Evolutionary conservation across 441 rosid genomes (phyloP).

Genomic region (Bocquillonia castaneifolia): DNA sequence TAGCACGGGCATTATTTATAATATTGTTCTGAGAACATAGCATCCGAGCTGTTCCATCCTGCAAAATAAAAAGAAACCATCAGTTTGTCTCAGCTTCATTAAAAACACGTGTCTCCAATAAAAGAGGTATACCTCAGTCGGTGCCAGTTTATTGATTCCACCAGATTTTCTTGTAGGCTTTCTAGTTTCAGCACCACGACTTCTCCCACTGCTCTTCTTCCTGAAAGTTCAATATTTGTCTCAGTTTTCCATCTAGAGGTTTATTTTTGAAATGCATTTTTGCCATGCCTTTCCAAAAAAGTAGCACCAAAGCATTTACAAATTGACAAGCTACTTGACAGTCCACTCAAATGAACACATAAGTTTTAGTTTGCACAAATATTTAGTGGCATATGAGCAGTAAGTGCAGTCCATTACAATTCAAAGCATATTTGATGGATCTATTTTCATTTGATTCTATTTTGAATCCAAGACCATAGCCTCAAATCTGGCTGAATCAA

Average conservation of each 20-base stretch:
- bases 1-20: constrained; percentile 32
- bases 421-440: not conserved
- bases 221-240: constrained; percentile 33
- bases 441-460: not conserved
- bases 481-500: not conserved
- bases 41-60: constrained; percentile 41
- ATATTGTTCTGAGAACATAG: constrained; percentile 31
- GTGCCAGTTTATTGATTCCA: constrained; percentile 56
- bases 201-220: constrained; percentile 55
- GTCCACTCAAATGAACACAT: not conserved
- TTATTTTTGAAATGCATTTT: not conserved
- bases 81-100: constrained; percentile 15
- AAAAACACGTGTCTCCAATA: not conserved
- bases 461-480: not conserved
- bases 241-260: not conserved
- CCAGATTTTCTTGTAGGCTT: constrained; percentile 53
- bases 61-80: constrained; percentile 25
- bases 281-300: not conserved
- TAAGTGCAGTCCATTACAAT: not conserved
- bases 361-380: not conserved
- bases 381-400: not conserved
- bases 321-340: not conserved
- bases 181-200: constrained; percentile 55
- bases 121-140: constrained; percentile 51
- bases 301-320: not conserved